These are phyloP conservation scores for Pulveroboletus sp. DNA, from an alignment of 768 basidiomycete species.

Conservation along the genomic window DNA sequence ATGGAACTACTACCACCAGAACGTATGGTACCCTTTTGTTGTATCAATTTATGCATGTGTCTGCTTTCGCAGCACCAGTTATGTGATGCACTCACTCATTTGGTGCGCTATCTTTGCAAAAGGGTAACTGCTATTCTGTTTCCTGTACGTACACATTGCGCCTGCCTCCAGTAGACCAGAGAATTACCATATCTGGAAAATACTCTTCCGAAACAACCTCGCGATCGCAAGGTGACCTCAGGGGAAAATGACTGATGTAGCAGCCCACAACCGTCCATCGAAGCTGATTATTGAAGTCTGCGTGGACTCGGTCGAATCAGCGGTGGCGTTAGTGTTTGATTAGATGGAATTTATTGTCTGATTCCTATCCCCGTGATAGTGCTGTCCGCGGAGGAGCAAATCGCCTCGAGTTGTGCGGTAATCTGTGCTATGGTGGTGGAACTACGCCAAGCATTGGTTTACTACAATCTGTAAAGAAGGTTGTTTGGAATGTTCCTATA, in stretches of 20 bases:
- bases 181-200: too few relatives aligned
- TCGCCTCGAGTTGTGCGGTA: conserved; percentile 73
- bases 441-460: conserved; percentile 81
- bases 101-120: too few relatives aligned
- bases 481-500: conserved; percentile 48
- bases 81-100: too few relatives aligned
- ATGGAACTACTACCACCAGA: not conserved
- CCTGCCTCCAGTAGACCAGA: too few relatives aligned
- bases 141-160: too few relatives aligned
- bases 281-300: conserved; percentile 54
- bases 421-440: conserved; percentile 71
- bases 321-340: conserved; percentile 48
- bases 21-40: not conserved
- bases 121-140: conserved; percentile 2
- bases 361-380: conserved; percentile 35
- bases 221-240: too few relatives aligned
- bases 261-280: conserved; percentile 1
- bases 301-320: conserved; percentile 73
- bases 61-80: too few relatives aligned
- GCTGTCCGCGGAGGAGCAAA: conserved; percentile 69
- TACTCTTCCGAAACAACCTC: too few relatives aligned
- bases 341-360: not conserved
- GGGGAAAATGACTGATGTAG: conserved; percentile 6
- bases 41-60: not conserved
- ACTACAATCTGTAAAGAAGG: conserved; percentile 51